A percentile compares a stretch with the other conserved stretches of the same genome.
These are phyloP conservation scores for Beauveria brongniartii DNA, from an alignment of 2,329 filamentous ascomycete genomes.

Conservation along the genomic window DNA sequence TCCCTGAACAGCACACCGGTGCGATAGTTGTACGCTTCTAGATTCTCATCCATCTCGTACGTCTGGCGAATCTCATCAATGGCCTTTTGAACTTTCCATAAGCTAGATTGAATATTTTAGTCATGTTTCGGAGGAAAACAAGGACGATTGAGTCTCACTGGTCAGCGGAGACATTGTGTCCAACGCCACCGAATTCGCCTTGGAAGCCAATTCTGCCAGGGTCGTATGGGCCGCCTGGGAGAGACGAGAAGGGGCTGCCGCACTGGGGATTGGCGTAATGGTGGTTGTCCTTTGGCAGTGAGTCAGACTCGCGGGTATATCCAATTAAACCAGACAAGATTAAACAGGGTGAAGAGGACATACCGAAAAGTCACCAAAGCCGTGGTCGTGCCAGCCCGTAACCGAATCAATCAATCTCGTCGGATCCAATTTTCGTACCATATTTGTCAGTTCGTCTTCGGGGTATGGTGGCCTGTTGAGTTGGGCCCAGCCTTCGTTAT, in stretches of 20 bases:
- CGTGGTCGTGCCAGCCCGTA: slow-evolving; percentile 61
- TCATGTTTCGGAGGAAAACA: neutral
- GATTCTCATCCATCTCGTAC: slow-evolving; percentile 54
- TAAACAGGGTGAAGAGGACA: slow-evolving; percentile 1
- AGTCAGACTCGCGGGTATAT: neutral
- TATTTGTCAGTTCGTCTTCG: slow-evolving; percentile 47
- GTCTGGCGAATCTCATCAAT: slow-evolving; percentile 56
- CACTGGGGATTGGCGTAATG: slow-evolving; percentile 66
- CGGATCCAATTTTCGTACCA: slow-evolving; percentile 50
- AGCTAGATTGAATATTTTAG: slow-evolving; percentile 25
- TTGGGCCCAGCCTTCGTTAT: slow-evolving; percentile 68
- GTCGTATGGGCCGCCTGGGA: slow-evolving; percentile 46
- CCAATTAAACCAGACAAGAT: neutral
- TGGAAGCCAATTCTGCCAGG: slow-evolving; percentile 56
- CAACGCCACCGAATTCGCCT: slow-evolving; percentile 64
- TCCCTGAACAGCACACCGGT: slow-evolving; percentile 52
- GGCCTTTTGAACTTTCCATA: slow-evolving; percentile 56
- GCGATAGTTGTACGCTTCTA: slow-evolving; percentile 60
- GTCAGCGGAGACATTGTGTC: slow-evolving; percentile 54
- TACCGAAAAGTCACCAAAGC: slow-evolving; percentile 53
- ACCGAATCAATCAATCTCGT: slow-evolving; percentile 56
- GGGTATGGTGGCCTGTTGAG: slow-evolving; percentile 38
- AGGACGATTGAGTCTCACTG: slow-evolving; percentile 33
- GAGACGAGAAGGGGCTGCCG: slow-evolving; percentile 60
- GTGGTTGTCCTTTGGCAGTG: slow-evolving; percentile 49